Evolutionary conservation across 2,329 filamentous ascomycete genomes (phyloP), one percentile per base, ranked within the genome.

Genomic region (Phyllosticta paracitricarpa): DNA sequence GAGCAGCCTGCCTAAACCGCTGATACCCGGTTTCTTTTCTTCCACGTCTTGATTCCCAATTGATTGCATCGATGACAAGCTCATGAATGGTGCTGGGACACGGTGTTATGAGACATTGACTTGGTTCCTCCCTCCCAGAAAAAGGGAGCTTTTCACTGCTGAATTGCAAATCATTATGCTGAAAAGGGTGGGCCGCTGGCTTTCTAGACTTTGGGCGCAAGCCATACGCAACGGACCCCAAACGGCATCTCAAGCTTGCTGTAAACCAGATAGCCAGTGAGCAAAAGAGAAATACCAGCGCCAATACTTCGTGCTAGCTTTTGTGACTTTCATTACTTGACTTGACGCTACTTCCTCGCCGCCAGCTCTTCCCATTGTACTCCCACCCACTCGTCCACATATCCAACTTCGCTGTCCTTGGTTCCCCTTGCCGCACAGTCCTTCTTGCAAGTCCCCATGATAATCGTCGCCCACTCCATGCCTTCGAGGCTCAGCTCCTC

Each of bases 401-500:
- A 97, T 1, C 87, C 89, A 0, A 86, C 83, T 69, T 85, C 81
- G 0, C 85, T 88, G 40, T 81, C 78, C 12, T 75, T 73, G 6
- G 84, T 80, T 0, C 82, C 82, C 5, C 73, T 73, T 17, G 84
- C 83, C 68, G 82, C 79, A 71, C 94, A 97, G 72, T 97, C 90
- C 70, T 77, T 83, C 65, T 82, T 84, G 73, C 94, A 99, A 7
- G 95, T 91, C 0, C 85, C 91, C 48, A 97, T 79, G 62, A 99
- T 84, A 8, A 99, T 82, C 0, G 91, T 97, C 0, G 93, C 93
- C 94, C 94, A 99, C 69, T 99, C 94, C 94, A 99, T 99, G 0
- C 92, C 94, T 58, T 78, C 96, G 82, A 76, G 76, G 66, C 65
- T 77, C 78, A 75, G 76, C 72, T 92, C 89, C 9, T 84, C 83